These are phyloP conservation scores for Pilatotrama ljubarskyi DNA, from an alignment of 768 basidiomycete genomes.

Conservation along the genomic window DNA sequence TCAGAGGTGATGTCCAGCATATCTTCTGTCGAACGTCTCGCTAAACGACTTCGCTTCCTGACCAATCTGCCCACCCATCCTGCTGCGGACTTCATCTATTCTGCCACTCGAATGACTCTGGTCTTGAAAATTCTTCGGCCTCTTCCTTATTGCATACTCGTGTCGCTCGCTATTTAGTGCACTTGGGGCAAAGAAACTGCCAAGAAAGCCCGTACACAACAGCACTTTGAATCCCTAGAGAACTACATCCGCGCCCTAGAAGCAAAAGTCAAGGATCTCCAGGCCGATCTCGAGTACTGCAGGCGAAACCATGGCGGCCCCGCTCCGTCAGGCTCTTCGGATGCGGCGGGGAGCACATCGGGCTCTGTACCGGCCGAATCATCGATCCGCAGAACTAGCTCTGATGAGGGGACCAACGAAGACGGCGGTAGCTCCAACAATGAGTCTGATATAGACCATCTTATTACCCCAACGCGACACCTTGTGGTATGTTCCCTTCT, in stretches of 20 bases:
- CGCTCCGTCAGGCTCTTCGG: slow-evolving; percentile 13
- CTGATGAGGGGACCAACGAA: slow-evolving; percentile 14
- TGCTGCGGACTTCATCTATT: not conserved
- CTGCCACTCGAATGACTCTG: not conserved
- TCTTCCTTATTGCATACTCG: not conserved
- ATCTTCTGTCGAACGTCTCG: not conserved
- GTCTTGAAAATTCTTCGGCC: not conserved
- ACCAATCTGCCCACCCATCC: not conserved
- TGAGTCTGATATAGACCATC: slow-evolving; percentile 31
- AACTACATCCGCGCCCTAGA: slow-evolving; percentile 31
- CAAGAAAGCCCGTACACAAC: slow-evolving; percentile 35
- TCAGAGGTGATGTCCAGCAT: slow-evolving; percentile 23
- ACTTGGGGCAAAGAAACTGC: slow-evolving; percentile 37
- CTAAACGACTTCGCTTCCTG: not conserved
- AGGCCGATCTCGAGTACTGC: slow-evolving; percentile 25
- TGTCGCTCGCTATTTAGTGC: slow-evolving; percentile 22
- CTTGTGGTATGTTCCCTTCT: slow-evolving; percentile 19
- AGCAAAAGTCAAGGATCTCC: slow-evolving; percentile 29
- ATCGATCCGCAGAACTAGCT: slow-evolving; percentile 1
- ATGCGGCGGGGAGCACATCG: slow-evolving; percentile 14
- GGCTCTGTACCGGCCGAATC: slow-evolving; percentile 14
- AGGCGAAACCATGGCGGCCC: slow-evolving; percentile 11
- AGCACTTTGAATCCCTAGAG: slow-evolving; percentile 35
- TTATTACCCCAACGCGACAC: slow-evolving; percentile 25
- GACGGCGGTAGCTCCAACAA: slow-evolving; percentile 21